Evolutionary conservation across 495 filamentous ascomycete genomes (phyloP).

Genomic region (Daldinia decipiens): DNA sequence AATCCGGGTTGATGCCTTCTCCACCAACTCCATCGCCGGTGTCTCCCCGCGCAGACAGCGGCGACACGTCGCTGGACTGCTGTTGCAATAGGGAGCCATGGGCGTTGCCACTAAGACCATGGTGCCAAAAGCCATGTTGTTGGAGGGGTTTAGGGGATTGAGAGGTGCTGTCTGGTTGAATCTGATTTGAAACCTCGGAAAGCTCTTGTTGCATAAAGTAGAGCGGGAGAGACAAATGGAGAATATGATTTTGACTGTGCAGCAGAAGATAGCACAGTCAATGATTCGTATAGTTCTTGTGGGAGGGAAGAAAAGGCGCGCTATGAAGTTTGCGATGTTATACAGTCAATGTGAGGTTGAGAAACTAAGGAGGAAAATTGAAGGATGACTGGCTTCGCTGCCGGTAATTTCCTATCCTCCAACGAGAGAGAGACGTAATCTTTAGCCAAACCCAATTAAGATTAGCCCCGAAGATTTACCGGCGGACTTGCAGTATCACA

Average conservation of each 20-base stretch:
- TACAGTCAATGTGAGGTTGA: conserved; percentile 22
- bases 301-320: conserved; percentile 10
- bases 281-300: conserved; percentile 10
- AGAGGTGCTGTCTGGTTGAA: conserved; percentile 56
- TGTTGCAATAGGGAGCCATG: conserved; percentile 47
- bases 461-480: not conserved
- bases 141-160: conserved; percentile 55
- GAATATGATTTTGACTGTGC: conserved; percentile 72
- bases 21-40: conserved; percentile 23
- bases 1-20: conserved; percentile 48
- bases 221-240: conserved; percentile 53
- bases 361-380: conserved; percentile 18
- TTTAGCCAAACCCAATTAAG: not conserved
- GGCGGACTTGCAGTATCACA: not conserved
- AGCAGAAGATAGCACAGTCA: conserved; percentile 53
- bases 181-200: conserved; percentile 68
- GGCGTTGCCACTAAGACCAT: conserved; percentile 53
- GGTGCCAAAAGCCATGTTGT: conserved; percentile 81
- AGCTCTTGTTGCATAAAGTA: conserved; percentile 92
- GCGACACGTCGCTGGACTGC: conserved; percentile 43
- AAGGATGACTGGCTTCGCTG: conserved; percentile 18
- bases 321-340: conserved; percentile 21
- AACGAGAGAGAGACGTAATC: conserved; percentile 3
- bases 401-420: conserved; percentile 17
- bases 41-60: conserved; percentile 41